Percentiles rank a stretch among this genome's conserved stretches.
phyloP scores from a whole-genome alignment of 2,329 filamentous ascomycete genomes.

The Penicillium sp. region DNA sequence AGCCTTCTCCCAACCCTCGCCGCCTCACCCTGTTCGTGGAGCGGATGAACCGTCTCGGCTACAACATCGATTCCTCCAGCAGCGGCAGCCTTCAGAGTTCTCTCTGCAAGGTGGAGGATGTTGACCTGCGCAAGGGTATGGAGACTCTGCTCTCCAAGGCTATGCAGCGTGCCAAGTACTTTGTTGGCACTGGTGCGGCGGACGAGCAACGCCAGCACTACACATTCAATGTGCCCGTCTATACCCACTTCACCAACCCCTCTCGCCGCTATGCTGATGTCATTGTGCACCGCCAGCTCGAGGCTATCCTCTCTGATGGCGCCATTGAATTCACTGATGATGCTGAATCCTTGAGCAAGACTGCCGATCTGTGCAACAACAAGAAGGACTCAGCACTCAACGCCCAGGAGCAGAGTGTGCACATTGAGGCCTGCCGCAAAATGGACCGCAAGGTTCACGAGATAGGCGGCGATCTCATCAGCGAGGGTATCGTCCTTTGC shows the following conservation, averaged over 20 bases:
- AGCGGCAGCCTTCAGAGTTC: slow-evolving; percentile 92
- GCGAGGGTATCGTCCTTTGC: slow-evolving; percentile 92
- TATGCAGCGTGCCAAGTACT: slow-evolving; percentile 96
- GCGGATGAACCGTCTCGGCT: slow-evolving; percentile 87
- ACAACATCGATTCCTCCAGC: slow-evolving; percentile 84
- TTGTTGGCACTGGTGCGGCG: slow-evolving; percentile 74
- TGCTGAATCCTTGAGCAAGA: slow-evolving; percentile 84
- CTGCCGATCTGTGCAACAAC: slow-evolving; percentile 92
- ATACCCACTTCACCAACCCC: slow-evolving; percentile 97
- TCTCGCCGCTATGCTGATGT: slow-evolving; percentile 94
- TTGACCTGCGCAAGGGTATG: slow-evolving; percentile 92
- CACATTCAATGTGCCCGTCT: slow-evolving; percentile 85
- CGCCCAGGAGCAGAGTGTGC: slow-evolving; percentile 97
- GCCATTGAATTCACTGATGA: slow-evolving; percentile 86
- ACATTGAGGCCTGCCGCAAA: slow-evolving; percentile 93
- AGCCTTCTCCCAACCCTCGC: slow-evolving; percentile 80
- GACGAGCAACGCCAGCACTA: slow-evolving; percentile 85
- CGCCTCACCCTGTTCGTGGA: slow-evolving; percentile 89
- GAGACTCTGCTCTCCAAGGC: slow-evolving; percentile 93
- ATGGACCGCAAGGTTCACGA: slow-evolving; percentile 93
- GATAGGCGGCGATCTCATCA: slow-evolving; percentile 86
- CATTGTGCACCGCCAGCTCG: slow-evolving; percentile 91
- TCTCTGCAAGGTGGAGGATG: slow-evolving; percentile 87
- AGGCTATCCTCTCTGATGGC: slow-evolving; percentile 79
- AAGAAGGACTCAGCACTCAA: slow-evolving; percentile 99